Conservation (phyloP, 495 filamentous ascomycete genomes). For the Bryoglossum gracile region DNA sequence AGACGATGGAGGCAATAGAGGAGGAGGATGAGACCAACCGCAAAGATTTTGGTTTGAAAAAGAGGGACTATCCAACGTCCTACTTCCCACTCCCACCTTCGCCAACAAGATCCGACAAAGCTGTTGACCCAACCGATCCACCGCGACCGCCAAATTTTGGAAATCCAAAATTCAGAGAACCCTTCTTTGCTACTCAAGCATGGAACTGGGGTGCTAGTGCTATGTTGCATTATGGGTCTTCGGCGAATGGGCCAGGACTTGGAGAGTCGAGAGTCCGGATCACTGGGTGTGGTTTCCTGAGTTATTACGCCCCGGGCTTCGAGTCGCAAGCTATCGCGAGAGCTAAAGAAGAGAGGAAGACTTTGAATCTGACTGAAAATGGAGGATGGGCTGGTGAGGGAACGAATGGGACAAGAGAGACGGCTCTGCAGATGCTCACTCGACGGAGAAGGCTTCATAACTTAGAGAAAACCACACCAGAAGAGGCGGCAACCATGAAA, state of each 20-base stretch:
- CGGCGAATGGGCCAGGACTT: constrained; percentile 18
- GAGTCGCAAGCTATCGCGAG: constrained; percentile 12
- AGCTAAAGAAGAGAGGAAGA: constrained; percentile 14
- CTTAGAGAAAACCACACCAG: constrained; percentile 18
- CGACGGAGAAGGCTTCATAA: constrained; percentile 27
- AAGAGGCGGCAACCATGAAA: constrained; percentile 27
- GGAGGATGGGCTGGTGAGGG: constrained; percentile 23
- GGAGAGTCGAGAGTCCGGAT: constrained; percentile 24
- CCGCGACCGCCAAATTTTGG: constrained; percentile 5
- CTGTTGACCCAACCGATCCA: constrained; percentile 17
- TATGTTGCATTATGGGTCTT: constrained; percentile 27
- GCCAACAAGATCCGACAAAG: constrained; percentile 10
- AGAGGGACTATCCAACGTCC: constrained; percentile 4
- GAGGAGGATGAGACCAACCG: too few relatives aligned
- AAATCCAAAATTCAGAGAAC: constrained; percentile 14
- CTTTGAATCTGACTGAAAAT: constrained; percentile 26
- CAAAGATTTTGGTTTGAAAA: too few relatives aligned
- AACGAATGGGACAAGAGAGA: constrained; percentile 3
- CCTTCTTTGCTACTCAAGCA: constrained; percentile 23
- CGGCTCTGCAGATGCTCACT: constrained; percentile 21
- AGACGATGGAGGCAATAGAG: not conserved
- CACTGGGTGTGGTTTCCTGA: constrained; percentile 27
- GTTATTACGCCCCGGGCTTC: constrained; percentile 29
- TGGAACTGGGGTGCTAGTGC: constrained; percentile 28
- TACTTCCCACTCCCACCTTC: constrained; percentile 12